phyloP scores from a whole-genome alignment of 2,329 filamentous ascomycete species.

The Pyricularia pennisetigena region DNA sequence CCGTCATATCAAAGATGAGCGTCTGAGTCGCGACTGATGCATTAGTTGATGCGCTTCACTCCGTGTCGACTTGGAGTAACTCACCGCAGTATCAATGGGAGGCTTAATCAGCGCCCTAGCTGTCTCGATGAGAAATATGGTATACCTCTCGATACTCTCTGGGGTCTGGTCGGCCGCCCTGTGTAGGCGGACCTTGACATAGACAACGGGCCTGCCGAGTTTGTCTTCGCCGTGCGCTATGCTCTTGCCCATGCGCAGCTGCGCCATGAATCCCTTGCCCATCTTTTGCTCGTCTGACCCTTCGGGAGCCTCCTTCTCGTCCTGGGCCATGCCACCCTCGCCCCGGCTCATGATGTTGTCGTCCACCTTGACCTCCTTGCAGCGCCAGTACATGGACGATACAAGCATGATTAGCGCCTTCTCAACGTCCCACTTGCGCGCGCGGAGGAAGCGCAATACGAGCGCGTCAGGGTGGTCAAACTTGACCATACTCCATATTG shows the following conservation, averaged over 20 bases:
- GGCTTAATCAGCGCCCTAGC: constrained; percentile 71
- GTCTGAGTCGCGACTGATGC: constrained; percentile 42
- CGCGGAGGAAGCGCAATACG: constrained; percentile 71
- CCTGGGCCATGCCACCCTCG: constrained; percentile 31
- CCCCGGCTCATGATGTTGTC: constrained; percentile 74
- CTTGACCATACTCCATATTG: constrained; percentile 93
- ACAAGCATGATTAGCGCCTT: constrained; percentile 91
- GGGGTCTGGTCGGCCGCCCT: constrained; percentile 73
- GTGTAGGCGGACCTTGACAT: constrained; percentile 76
- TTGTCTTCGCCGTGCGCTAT: constrained; percentile 85
- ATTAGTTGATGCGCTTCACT: background rate
- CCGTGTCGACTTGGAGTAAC: constrained; percentile 22
- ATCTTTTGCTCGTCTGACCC: constrained; percentile 52
- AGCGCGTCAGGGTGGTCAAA: constrained; percentile 87
- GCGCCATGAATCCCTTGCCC: constrained; percentile 68
- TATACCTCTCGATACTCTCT: constrained; percentile 76
- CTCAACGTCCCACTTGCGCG: constrained; percentile 93
- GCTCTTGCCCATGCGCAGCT: constrained; percentile 85
- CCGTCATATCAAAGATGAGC: constrained; percentile 91
- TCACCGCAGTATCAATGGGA: constrained; percentile 84
- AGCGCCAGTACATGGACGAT: constrained; percentile 87
- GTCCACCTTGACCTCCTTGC: constrained; percentile 76
- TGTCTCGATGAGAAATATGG: constrained; percentile 90
- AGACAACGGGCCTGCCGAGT: constrained; percentile 73
- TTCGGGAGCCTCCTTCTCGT: constrained; percentile 43